These are phyloP conservation scores for Fusarium mundagurra DNA, from an alignment of 2,329 filamentous ascomycete genomes.

Conservation along the genomic window DNA sequence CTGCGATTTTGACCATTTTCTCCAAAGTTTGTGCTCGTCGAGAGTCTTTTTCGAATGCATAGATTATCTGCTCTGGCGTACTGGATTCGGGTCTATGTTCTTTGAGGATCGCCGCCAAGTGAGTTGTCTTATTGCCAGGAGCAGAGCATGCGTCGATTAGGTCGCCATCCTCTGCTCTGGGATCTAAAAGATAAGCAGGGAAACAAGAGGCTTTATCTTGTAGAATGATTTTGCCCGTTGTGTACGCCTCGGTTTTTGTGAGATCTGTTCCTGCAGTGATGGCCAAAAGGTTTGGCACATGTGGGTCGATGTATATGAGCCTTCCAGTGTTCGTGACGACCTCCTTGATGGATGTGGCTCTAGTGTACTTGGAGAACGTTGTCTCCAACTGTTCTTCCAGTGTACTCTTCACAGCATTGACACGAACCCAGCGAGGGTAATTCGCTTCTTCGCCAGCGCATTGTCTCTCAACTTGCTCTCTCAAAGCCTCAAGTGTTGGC, in stretches of 20 bases:
- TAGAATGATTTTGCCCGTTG: constrained; percentile 80
- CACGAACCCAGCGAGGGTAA: constrained; percentile 90
- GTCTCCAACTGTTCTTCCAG: constrained; percentile 77
- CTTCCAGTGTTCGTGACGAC: constrained; percentile 61
- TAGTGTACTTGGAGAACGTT: constrained; percentile 74
- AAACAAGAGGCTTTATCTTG: constrained; percentile 99
- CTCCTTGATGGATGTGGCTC: constrained; percentile 64
- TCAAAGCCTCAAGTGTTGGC: constrained; percentile 73
- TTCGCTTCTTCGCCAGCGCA: constrained; percentile 60
- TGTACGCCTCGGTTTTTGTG: constrained; percentile 78
- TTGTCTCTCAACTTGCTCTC: constrained; percentile 63
- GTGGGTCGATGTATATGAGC: constrained; percentile 75
- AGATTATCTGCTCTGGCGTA: constrained; percentile 60
- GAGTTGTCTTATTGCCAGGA: constrained; percentile 97
- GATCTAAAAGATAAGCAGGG: constrained; percentile 86
- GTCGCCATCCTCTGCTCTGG: constrained; percentile 73
- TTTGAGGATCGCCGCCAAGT: constrained; percentile 80
- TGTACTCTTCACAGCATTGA: constrained; percentile 81
- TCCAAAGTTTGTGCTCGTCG: constrained; percentile 77
- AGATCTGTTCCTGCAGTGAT: constrained; percentile 78
- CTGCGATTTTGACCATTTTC: constrained; percentile 85
- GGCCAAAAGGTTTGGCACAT: constrained; percentile 86
- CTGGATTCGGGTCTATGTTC: constrained; percentile 52
- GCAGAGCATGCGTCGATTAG: constrained; percentile 94
- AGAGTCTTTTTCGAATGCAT: constrained; percentile 82